A percentile compares a stretch with the other conserved stretches of the same genome.
phyloP scores from a whole-genome alignment of 2,329 filamentous ascomycete species.

The Aspergillus costaricaensis region DNA sequence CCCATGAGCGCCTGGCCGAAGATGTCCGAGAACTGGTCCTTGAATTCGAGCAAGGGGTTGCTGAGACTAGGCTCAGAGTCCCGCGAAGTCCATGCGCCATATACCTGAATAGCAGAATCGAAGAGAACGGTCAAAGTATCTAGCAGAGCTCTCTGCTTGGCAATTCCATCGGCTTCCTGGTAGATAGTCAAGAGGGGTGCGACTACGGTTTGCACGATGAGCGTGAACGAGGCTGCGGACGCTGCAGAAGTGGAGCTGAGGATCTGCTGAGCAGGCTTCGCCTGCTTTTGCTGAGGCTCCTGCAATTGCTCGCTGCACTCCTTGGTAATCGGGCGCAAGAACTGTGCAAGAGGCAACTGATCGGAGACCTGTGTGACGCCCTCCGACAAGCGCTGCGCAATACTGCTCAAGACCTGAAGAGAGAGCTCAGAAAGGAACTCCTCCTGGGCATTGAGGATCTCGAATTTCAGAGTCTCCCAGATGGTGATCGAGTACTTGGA shows the following conservation, averaged over 20 bases:
- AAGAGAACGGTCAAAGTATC: constrained; percentile 62
- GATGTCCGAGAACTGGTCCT: constrained; percentile 55
- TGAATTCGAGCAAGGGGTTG: constrained; percentile 51
- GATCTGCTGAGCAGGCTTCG: constrained; percentile 64
- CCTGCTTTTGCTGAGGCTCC: constrained; percentile 69
- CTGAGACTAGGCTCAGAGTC: constrained; percentile 39
- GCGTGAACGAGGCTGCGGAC: constrained; percentile 56
- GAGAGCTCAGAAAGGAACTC: constrained; percentile 65
- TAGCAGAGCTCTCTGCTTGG: constrained; percentile 63
- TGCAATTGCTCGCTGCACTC: constrained; percentile 69
- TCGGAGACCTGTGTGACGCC: constrained; percentile 41
- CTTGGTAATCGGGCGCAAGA: constrained; percentile 62
- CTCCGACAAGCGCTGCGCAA: constrained; percentile 58
- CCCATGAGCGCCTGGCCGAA: constrained; percentile 59
- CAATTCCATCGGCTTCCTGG: constrained; percentile 61
- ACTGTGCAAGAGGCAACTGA: constrained; percentile 51
- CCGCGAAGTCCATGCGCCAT: constrained; percentile 56
- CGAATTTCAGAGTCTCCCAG: constrained; percentile 70
- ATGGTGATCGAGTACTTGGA: constrained; percentile 65
- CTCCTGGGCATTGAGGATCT: constrained; percentile 67
- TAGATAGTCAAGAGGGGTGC: constrained; percentile 62
- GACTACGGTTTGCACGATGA: constrained; percentile 58
- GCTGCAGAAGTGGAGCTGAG: constrained; percentile 58
- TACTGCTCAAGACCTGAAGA: constrained; percentile 55
- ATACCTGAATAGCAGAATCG: constrained; percentile 59